These are phyloP conservation scores for Agarophyton chilense DNA, from an alignment of 23 red algal species.

Conservation along the genomic window DNA sequence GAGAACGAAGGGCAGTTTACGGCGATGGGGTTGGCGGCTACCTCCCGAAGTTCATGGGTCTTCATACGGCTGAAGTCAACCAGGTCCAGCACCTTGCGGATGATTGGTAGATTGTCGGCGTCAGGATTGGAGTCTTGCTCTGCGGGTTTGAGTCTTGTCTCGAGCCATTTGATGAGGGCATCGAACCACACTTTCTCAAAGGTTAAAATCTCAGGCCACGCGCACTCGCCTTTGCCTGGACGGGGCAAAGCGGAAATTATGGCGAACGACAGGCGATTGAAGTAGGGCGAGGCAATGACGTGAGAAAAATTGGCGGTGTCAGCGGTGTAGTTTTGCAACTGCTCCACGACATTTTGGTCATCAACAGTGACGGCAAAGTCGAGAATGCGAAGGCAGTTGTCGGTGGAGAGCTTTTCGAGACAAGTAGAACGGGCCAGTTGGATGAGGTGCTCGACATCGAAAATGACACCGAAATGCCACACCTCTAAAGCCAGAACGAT, in stretches of 20 bases:
- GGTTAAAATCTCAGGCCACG: conserved; percentile 48
- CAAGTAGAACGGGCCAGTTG: conserved; percentile 34
- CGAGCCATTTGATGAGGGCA: conserved; percentile 63
- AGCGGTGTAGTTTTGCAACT: conserved; percentile 41
- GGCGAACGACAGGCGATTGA: conserved; percentile 26
- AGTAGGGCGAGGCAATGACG: conserved; percentile 40
- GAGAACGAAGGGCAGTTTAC: conserved; percentile 32
- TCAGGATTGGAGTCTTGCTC: neutral
- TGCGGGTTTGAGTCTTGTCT: neutral
- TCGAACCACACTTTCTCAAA: conserved; percentile 77
- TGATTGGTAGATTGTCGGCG: neutral
- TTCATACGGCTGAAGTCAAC: conserved; percentile 71
- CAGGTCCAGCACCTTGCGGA: conserved; percentile 45
- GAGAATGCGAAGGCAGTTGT: conserved; percentile 62
- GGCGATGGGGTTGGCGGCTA: conserved; percentile 41
- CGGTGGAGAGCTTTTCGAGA: conserved; percentile 42
- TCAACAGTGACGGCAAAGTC: conserved; percentile 56
- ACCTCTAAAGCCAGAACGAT: conserved; percentile 44
- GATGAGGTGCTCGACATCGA: conserved; percentile 52
- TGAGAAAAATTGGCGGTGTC: conserved; percentile 52
- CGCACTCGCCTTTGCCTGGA: conserved; percentile 63
- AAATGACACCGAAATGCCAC: conserved; percentile 62
- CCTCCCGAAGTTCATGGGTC: conserved; percentile 53
- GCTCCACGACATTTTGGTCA: conserved; percentile 46
- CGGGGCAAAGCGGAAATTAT: conserved; percentile 45